Evolutionary conservation across 1,284 basidiomycete genomes (phyloP).

Genomic region (Melampsora larici-populina): DNA sequence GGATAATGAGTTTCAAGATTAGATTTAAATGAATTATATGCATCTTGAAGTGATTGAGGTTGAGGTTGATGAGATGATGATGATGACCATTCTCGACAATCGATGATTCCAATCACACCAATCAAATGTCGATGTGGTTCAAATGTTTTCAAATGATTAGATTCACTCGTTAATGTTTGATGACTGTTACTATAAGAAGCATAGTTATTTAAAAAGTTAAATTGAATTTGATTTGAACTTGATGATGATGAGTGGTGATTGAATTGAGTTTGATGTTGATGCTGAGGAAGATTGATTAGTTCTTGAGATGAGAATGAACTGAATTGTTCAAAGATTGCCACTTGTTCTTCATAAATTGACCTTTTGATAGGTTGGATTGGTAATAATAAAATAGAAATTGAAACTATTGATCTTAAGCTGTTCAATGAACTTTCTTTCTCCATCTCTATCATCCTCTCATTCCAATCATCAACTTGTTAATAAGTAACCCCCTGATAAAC

Average conservation of each 20-base stretch:
- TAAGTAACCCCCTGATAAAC: too few relatives aligned
- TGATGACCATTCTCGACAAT: constrained; percentile 20
- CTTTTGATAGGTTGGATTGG: constrained; percentile 29
- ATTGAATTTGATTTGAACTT: constrained; percentile 9
- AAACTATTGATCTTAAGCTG: too few relatives aligned
- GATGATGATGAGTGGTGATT: too few relatives aligned
- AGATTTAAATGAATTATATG: constrained; percentile 22
- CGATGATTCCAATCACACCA: constrained; percentile 36
- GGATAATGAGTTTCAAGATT: constrained; percentile 29
- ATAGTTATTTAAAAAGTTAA: constrained; percentile 21
- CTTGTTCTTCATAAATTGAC: neutral
- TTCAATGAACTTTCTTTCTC: too few relatives aligned
- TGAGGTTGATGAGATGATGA: neutral
- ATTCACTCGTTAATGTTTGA: too few relatives aligned
- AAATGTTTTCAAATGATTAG: constrained; percentile 20
- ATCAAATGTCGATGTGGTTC: constrained; percentile 29
- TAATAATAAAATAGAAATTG: constrained; percentile 6
- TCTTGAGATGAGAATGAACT: constrained; percentile 15
- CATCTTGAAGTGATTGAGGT: constrained; percentile 5
- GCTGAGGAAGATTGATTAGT: neutral
- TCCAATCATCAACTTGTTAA: too few relatives aligned
- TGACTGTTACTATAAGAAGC: constrained; percentile 14
- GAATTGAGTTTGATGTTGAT: neutral
- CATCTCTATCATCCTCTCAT: too few relatives aligned
- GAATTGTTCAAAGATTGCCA: constrained; percentile 10